Base-by-base conservation (phyloP, 2,329 filamentous ascomycete species). In the Sarocladium oryzae region DNA sequence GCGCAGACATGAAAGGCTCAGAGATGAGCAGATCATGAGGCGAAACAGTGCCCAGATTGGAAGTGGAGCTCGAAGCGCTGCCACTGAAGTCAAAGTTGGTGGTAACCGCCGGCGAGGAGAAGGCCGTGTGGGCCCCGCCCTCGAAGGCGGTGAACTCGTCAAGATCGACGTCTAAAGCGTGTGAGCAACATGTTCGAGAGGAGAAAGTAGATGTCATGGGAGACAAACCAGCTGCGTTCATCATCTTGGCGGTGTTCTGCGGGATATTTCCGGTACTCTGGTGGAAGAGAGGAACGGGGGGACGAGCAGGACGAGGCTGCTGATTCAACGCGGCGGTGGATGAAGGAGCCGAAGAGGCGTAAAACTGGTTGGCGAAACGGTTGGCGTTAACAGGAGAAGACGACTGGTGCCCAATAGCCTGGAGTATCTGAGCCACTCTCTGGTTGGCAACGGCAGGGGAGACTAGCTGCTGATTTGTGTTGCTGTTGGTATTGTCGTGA, bases 21-120 rank as follows among this genome's bases (percentile, higher is more conserved):
- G 82, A 80, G 60, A 91, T 75, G 58, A 86, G 71, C 57, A 95
- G 75, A 62, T 96, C 89, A 67, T 88, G 85, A 18, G 90, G 90
- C 55, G 90, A 96, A 55, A 96, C 80, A 37, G 90, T 96, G 60
- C 78, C 80, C 63, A 82, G 63, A 64, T 81, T 78, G 63, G 72
- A 74, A 26, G 69, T 68, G 50, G 76, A 73, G 66, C 74, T 76
- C 40, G 75, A 70, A 35, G 69, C 69, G 58, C 70, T 73, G 54
- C 67, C 65, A 53, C 61, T 68, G 58, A 77, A 65, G 59, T 82
- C 80, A 66, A 79, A 79, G 48, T 71, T 69, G 30, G 67, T 69
- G 43, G 71, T 65, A 45, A 78, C 64, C 52, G 72, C 74, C 26
- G 79, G 78, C 52, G 78, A 81, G 51, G 77, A 77, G 63, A 74